Conservation (phyloP, 257 asterid genomes). For the Solanum medicagineum region DNA sequence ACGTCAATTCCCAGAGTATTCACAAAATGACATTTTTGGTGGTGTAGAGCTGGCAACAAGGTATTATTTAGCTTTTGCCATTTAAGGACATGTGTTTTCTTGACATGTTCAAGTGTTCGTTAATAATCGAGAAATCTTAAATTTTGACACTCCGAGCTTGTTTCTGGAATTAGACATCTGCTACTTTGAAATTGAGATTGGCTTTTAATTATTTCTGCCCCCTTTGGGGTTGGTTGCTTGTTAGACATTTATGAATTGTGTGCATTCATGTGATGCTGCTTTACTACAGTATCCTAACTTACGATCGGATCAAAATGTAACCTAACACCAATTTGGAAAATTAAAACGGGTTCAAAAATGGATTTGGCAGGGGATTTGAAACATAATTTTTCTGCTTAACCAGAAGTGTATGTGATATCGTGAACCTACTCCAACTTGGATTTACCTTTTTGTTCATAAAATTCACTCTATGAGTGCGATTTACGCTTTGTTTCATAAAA, state of each 20-base stretch:
- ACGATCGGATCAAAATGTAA: no score
- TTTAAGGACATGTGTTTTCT: neutral
- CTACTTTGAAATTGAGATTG: neutral
- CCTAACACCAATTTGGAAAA: no score
- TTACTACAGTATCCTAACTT: neutral
- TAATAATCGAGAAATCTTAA: neutral
- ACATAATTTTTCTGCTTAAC: no score
- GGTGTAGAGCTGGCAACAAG: neutral
- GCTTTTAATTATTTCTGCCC: neutral
- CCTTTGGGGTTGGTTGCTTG: neutral
- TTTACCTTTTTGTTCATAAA: no score
- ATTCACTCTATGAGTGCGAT: no score
- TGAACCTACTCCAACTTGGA: no score
- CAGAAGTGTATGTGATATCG: no score
- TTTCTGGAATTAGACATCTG: neutral
- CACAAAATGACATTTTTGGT: neutral
- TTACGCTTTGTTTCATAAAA: no score
- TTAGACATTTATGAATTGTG: neutral
- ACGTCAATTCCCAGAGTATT: neutral
- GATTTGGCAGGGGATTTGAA: no score
- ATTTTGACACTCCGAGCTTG: neutral
- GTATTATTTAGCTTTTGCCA: neutral
- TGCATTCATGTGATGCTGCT: slow-evolving; percentile 9
- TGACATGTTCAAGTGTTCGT: neutral
- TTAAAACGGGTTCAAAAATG: no score